Percentiles rank a stretch among this genome's conserved stretches.
These are phyloP conservation scores for Musa beccarii DNA, from an alignment of 176 grass and related monocot genomes.

Conservation along the genomic window DNA sequence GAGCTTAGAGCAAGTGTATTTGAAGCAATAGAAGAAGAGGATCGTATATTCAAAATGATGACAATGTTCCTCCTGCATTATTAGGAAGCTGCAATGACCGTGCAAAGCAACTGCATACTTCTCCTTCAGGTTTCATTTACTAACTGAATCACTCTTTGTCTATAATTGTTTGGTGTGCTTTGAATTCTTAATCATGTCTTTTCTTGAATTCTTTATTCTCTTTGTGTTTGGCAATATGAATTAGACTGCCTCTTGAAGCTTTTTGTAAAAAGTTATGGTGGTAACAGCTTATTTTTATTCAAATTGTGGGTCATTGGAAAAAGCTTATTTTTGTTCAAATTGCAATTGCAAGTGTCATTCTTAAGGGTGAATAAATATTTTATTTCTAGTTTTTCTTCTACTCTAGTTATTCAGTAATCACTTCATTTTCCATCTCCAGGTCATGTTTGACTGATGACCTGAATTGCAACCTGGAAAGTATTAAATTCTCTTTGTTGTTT, in stretches of 20 bases:
- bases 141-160: neutral
- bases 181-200: neutral
- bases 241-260: neutral
- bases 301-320: too few relatives aligned
- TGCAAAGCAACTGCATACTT: conserved; percentile 19
- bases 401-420: too few relatives aligned
- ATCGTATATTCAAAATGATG: conserved; percentile 6
- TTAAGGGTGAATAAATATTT: too few relatives aligned
- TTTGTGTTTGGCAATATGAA: neutral
- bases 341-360: too few relatives aligned
- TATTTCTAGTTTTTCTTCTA: too few relatives aligned
- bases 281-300: too few relatives aligned
- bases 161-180: neutral
- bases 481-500: too few relatives aligned
- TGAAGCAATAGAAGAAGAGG: conserved; percentile 27
- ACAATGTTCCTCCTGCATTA: conserved; percentile 15
- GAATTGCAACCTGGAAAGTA: too few relatives aligned
- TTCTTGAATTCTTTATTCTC: neutral
- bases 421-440: too few relatives aligned
- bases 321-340: too few relatives aligned
- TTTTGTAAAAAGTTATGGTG: neutral
- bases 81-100: conserved; percentile 23
- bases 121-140: conserved; percentile 11
- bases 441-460: too few relatives aligned
- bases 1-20: conserved; percentile 21